These are phyloP conservation scores for Fraxinus platypoda DNA, from an alignment of 305 asterid species.

Conservation along the genomic window DNA sequence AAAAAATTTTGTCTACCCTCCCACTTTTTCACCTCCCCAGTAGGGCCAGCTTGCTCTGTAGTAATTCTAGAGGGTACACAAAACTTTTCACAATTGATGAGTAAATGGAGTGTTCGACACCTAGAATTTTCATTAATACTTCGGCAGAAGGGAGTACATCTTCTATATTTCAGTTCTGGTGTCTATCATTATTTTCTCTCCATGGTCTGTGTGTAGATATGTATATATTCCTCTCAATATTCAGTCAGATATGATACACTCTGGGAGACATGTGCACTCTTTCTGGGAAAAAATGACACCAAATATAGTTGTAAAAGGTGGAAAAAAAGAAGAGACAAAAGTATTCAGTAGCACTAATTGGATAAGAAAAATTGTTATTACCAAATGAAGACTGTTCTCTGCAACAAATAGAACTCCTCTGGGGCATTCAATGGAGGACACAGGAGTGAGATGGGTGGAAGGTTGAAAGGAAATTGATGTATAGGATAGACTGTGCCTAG, in stretches of 20 bases:
- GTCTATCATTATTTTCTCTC: not conserved
- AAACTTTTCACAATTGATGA: not conserved
- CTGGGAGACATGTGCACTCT: not conserved
- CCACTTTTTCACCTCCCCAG: not conserved
- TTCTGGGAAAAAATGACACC: slow-evolving; percentile 2
- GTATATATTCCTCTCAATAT: slow-evolving; percentile 12
- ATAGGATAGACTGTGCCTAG: slow-evolving; percentile 93
- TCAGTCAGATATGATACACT: slow-evolving; percentile 1
- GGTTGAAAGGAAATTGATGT: slow-evolving; percentile 94
- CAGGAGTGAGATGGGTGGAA: slow-evolving; percentile 96
- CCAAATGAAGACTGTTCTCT: slow-evolving; percentile 95
- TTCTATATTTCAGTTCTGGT: not conserved
- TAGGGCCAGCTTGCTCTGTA: not conserved
- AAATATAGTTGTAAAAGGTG: not conserved
- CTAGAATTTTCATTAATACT: not conserved
- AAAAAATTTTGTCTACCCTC: not conserved
- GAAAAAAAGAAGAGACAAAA: not conserved
- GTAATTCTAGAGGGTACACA: not conserved
- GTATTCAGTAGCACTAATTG: slow-evolving; percentile 2
- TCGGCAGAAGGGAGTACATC: not conserved
- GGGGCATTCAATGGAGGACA: slow-evolving; percentile 82
- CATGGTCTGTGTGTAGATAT: not conserved
- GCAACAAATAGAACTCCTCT: slow-evolving; percentile 92
- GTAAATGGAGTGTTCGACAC: not conserved
- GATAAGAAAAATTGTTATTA: slow-evolving; percentile 29